Base-by-base conservation (phyloP, 73 alveolate species). In the Symbiodinium pilosum region DNA sequence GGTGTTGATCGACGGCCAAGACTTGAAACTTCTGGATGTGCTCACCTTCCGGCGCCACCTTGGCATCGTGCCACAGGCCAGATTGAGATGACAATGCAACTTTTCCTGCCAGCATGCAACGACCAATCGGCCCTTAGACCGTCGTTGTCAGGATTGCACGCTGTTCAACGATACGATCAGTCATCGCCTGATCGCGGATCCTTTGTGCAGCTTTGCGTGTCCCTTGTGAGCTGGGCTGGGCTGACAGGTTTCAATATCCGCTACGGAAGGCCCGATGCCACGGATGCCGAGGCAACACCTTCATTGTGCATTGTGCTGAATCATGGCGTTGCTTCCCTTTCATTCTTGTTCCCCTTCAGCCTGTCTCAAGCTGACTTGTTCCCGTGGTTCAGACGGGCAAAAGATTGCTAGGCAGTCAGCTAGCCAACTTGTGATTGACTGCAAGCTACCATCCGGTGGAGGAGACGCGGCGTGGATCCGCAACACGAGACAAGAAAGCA, bases 1-100 rank as follows among this genome's bases (percentile, higher is more conserved):
- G 96, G 96, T 91, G 51, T 68, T 91, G 43, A 91, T 91, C 43
- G 96, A 91, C 38, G 96, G 96, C 24, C 96, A 91, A 32, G 96
- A 91, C 26, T 64, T 91, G 43, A 91, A 91, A n/a, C 18, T 68
- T 18, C 52, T 91, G 16, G 77, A 91, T 30, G 39, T n/a, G 2
- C 28, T 85, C 28, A 56, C 87, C 75, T 91, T 91, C 52, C 87
- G 96, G 8, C 87, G 87, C 39, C 77, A 38, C 87, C 88, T 91
- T 71, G 96, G 96, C 75, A 91, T 91, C 36, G 96, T 91, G 36
- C 96, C 96, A 24, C 96, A 91, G 96, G 96, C 30, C 20, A 11
- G 87, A 24, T 42, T 38, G 16, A n/a, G n/a, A n/a, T n/a, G n/a
- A n/a, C n/a, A n/a, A n/a, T n/a, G n/a, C n/a, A n/a, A 12, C 18